phyloP scores from a whole-genome alignment of 139 green algal species.

The Picochlorum sp. region DNA sequence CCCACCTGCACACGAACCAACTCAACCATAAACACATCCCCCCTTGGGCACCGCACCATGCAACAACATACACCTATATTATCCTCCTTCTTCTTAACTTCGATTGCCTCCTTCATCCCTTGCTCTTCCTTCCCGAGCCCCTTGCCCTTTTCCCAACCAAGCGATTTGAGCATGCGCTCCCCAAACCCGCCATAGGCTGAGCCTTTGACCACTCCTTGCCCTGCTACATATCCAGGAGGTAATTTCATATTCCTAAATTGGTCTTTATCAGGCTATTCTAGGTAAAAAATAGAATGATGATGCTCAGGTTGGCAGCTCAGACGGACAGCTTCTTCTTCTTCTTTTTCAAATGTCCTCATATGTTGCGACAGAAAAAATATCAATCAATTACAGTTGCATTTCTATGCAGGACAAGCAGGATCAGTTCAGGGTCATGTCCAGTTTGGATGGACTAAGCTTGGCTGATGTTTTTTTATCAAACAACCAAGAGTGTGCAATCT shows the following conservation, averaged over 20 bases:
- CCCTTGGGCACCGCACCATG: not conserved
- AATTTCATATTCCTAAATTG: slow-evolving; percentile 64
- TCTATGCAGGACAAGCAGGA: no score
- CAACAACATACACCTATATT: slow-evolving; percentile 30
- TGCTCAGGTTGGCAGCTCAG: no score
- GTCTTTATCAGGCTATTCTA: no score
- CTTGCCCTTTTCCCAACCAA: slow-evolving; percentile 74
- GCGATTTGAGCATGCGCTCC: slow-evolving; percentile 64
- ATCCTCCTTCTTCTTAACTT: slow-evolving; percentile 82
- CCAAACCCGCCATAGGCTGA: slow-evolving; percentile 70
- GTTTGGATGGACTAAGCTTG: no score
- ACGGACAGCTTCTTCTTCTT: no score
- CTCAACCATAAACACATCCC: slow-evolving; percentile 1
- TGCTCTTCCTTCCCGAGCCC: slow-evolving; percentile 58
- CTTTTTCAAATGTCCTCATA: no score
- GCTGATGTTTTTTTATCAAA: no score
- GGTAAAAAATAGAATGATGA: no score
- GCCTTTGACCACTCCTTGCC: slow-evolving; percentile 53
- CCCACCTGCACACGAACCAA: slow-evolving; percentile 10
- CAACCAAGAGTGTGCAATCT: no score
- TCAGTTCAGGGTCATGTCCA: no score
- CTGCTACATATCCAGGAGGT: slow-evolving; percentile 62
- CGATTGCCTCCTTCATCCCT: slow-evolving; percentile 62
- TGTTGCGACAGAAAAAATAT: no score
- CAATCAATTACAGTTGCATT: no score